Evolutionary conservation across 805 yeast species (phyloP), one percentile per base, ranked within the genome.

Genomic region (Candida morakotiae): DNA sequence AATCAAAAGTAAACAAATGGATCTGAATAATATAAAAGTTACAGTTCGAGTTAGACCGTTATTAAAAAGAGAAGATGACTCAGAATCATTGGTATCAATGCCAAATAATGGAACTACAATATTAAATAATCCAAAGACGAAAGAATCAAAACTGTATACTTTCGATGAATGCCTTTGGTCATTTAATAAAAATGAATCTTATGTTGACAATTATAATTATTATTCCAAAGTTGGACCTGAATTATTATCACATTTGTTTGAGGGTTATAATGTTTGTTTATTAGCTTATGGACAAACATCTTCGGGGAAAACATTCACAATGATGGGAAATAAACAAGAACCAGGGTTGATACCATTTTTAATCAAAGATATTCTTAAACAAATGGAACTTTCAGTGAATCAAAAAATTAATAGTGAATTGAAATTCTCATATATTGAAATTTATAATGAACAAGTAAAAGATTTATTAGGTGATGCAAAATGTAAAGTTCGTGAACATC

Each of bases 361-460:
- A 10, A 74, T 87, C 38, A 44, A 59, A 20, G 77, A 74, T 40
- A 59, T 86, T 9, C 73, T 83, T 46, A 53, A 58, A 2, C 64
- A 67, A 32, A 59, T 69, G 28, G 62, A 60, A 4, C 39, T 51
- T 2, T 48, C 73, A 30, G 53, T 71, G 7, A 54, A 49, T 7
- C 68, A 66, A 11, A 54, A 53, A 29, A 56, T 66, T 44, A 58
- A 64, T 38, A 63, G 71, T 44, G 64, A 59, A 35, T 48, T 67
- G 22, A 52, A 72, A 25, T 58, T 82, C 2, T 79, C 87, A 9
- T 84, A 78, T 56, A 70, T 81, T 51, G 94, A 85, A 52, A 78
- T 85, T 24, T 85, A 86, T 51, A 85, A 86, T 51, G 94, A 85
- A 56, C 79, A 76, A 43, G 87, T 83, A 1, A 65, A 75, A 26